phyloP scores from a whole-genome alignment of 805 yeast genomes.

The Cyberlindnera euphorbiiphila region DNA sequence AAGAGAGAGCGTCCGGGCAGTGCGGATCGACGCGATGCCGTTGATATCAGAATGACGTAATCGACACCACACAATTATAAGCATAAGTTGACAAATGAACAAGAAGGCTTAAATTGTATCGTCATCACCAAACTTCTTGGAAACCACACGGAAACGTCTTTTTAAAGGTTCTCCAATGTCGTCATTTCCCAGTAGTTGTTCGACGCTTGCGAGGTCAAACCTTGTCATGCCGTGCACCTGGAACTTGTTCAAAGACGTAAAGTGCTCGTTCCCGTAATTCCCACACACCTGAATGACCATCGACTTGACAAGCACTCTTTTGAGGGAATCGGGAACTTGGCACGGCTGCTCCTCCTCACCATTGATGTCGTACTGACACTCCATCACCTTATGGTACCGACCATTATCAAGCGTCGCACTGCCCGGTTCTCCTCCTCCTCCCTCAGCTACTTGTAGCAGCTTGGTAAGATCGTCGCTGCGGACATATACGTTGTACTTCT shows the following conservation, averaged over 20 bases:
- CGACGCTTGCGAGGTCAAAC: slow-evolving; percentile 28
- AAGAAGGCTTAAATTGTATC: no score
- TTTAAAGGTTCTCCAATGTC: slow-evolving; percentile 17
- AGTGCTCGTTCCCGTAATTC: slow-evolving; percentile 36
- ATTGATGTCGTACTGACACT: slow-evolving; percentile 14
- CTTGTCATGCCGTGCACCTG: slow-evolving; percentile 40
- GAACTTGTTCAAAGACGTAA: slow-evolving; percentile 36
- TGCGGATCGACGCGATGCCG: no score
- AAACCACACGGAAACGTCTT: slow-evolving; percentile 11
- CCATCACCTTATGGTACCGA: slow-evolving; percentile 10
- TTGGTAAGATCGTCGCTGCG: slow-evolving; percentile 10
- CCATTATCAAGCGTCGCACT: neutral
- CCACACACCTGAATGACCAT: slow-evolving; percentile 30
- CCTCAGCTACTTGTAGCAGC: no score
- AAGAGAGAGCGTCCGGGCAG: no score
- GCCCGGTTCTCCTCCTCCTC: neutral
- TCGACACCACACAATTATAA: no score
- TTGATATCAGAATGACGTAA: no score
- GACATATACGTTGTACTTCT: slow-evolving; percentile 31
- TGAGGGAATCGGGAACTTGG: slow-evolving; percentile 30
- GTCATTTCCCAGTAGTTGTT: slow-evolving; percentile 13
- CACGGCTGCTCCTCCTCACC: slow-evolving; percentile 28
- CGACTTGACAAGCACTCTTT: slow-evolving; percentile 32
- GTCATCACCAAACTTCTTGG: slow-evolving; percentile 6
- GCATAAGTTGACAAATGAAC: no score